Evolutionary conservation across 345 rosid species (phyloP).

Genomic region (Brassica cretica): DNA sequence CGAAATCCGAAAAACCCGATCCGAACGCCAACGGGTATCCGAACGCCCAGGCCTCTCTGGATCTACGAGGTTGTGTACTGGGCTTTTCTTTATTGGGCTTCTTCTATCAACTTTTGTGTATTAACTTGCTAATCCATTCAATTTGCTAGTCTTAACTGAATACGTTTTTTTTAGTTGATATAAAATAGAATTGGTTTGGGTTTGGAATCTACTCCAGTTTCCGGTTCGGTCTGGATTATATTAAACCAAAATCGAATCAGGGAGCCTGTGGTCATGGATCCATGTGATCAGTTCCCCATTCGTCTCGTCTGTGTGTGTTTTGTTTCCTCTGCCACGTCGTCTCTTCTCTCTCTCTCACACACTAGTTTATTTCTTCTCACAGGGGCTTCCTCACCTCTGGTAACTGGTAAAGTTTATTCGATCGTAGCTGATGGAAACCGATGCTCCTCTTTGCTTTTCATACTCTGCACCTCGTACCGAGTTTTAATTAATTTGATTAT

Average conservation of each 20-base stretch:
- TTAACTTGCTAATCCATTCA: no score
- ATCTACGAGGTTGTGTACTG: no score
- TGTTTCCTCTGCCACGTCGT: not conserved
- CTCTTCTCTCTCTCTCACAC: constrained; percentile 3
- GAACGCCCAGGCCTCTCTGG: no score
- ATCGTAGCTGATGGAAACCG: constrained; percentile 6
- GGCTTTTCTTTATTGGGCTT: no score
- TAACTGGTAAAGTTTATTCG: not conserved
- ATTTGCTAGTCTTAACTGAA: no score
- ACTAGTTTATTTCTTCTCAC: not conserved
- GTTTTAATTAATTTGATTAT: not conserved
- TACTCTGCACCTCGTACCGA: not conserved
- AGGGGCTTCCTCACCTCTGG: constrained; percentile 6
- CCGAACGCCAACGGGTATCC: no score
- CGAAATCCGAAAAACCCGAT: no score
- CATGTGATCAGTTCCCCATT: not conserved
- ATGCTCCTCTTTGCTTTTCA: not conserved
- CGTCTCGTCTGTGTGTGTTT: not conserved
- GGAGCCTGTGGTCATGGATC: constrained; percentile 5
- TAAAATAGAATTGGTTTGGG: no score
- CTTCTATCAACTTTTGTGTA: no score
- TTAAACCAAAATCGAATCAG: constrained; percentile 6
- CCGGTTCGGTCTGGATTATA: not conserved
- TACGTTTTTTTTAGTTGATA: no score
- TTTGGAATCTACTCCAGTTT: not conserved